phyloP scores from a whole-genome alignment of 2,329 filamentous ascomycete genomes.

The Phialocephala subalpina region DNA sequence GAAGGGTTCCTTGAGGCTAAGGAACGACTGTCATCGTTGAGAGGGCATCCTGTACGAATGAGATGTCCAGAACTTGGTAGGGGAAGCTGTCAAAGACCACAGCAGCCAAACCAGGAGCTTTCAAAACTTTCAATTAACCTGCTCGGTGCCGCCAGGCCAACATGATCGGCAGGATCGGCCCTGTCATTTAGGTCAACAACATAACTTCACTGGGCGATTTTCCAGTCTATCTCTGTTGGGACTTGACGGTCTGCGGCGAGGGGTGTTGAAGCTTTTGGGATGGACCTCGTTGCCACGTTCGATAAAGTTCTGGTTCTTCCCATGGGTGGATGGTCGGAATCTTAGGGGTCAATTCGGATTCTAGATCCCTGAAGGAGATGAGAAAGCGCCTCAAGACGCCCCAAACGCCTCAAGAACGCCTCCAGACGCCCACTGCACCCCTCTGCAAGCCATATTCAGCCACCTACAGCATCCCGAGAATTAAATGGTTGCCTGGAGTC shows the following conservation, averaged over 20 bases:
- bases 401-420: not conserved
- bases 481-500: slow-evolving; percentile 9
- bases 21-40: not conserved
- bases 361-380: not conserved
- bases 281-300: slow-evolving; percentile 6
- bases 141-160: slow-evolving; percentile 4
- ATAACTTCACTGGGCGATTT: not conserved
- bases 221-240: not conserved
- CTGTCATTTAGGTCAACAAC: not conserved
- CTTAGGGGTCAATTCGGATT: not conserved
- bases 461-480: not conserved
- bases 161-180: not conserved
- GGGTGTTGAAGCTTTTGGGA: not conserved
- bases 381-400: not conserved
- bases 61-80: not conserved
- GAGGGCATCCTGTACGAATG: slow-evolving; percentile 1
- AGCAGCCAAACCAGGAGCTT: not conserved
- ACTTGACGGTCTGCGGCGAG: not conserved
- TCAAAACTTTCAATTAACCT: slow-evolving; percentile 9
- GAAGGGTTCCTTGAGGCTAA: not conserved
- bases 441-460: not conserved
- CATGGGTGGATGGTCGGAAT: not conserved
- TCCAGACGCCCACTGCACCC: not conserved
- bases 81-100: not conserved
- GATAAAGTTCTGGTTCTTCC: not conserved